These are phyloP conservation scores for Colletotrichum theobromicola DNA, from an alignment of 2,329 filamentous ascomycete genomes.

Conservation along the genomic window DNA sequence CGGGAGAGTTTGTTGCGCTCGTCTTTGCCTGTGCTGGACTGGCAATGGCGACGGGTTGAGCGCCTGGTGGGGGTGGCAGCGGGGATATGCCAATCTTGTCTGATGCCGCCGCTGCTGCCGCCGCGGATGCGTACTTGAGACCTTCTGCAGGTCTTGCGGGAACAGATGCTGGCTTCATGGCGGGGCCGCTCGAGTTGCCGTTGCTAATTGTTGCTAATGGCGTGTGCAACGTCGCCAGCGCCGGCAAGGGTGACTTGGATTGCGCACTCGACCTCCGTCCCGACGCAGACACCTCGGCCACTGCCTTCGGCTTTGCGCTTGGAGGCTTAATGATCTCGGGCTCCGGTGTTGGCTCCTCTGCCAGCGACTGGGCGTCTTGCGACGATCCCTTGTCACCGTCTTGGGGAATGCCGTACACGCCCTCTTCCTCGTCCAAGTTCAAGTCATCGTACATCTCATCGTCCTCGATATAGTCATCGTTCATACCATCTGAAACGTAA, in stretches of 20 bases:
- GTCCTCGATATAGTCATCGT: slow-evolving; percentile 90
- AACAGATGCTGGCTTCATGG: slow-evolving; percentile 92
- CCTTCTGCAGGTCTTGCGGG: slow-evolving; percentile 87
- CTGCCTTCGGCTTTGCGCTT: slow-evolving; percentile 36
- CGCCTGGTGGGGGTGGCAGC: slow-evolving; percentile 84
- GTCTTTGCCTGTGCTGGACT: slow-evolving; percentile 57
- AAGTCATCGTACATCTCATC: slow-evolving; percentile 96
- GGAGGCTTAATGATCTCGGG: slow-evolving; percentile 52
- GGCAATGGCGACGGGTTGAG: slow-evolving; percentile 43
- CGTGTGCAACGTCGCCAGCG: slow-evolving; percentile 86
- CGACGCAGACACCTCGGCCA: slow-evolving; percentile 58
- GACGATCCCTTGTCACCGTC: slow-evolving; percentile 92
- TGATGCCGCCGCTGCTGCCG: slow-evolving; percentile 88
- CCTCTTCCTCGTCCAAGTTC: slow-evolving; percentile 90
- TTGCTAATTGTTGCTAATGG: slow-evolving; percentile 68
- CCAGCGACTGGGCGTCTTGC: slow-evolving; percentile 90
- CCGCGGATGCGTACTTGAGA: slow-evolving; percentile 95
- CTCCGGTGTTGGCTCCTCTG: slow-evolving; percentile 76
- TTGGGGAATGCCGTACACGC: slow-evolving; percentile 77
- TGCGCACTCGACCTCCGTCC: slow-evolving; percentile 82
- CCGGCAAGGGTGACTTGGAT: slow-evolving; percentile 92
- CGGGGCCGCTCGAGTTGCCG: slow-evolving; percentile 56
- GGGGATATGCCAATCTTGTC: slow-evolving; percentile 92
- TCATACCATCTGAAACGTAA: slow-evolving; percentile 90
- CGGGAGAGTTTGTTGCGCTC: slow-evolving; percentile 62